Conservation (phyloP, 1,284 basidiomycete genomes). For the Vanrija humicola region DNA sequence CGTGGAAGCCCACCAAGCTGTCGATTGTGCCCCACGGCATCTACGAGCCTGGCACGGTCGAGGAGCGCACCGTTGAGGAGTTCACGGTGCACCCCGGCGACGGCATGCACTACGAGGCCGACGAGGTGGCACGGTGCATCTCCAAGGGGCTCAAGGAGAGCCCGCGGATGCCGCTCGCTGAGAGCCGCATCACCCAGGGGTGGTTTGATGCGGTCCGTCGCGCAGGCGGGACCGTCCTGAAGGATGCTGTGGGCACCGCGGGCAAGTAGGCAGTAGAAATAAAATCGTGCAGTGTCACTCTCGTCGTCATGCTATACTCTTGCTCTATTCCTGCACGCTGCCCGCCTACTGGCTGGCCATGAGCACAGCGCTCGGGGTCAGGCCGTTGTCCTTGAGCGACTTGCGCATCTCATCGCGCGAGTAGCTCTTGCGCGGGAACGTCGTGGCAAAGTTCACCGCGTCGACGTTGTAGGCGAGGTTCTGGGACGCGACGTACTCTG, state of each 20-base stretch:
- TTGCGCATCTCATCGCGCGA: conserved; percentile 41
- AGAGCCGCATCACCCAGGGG: conserved; percentile 71
- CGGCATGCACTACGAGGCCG: conserved; percentile 49
- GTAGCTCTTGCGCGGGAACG: conserved; percentile 67
- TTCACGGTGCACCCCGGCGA: conserved; percentile 55
- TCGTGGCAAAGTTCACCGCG: conserved; percentile 67
- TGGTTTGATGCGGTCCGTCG: conserved; percentile 71
- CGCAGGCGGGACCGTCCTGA: conserved; percentile 33
- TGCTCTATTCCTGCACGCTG: too few relatives aligned
- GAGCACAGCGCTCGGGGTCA: conserved; percentile 48
- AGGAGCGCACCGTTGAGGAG: conserved; percentile 50
- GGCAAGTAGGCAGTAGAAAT: conserved; percentile 14
- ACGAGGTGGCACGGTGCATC: conserved; percentile 74
- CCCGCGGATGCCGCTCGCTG: conserved; percentile 66
- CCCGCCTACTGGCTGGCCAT: conserved; percentile 25
- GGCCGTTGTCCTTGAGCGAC: conserved; percentile 46
- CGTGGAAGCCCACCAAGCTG: conserved; percentile 30
- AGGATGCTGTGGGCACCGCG: conserved; percentile 26
- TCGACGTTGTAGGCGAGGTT: conserved; percentile 65
- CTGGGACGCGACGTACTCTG: conserved; percentile 78
- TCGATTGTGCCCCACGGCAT: conserved; percentile 55
- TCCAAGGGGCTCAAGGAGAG: conserved; percentile 72
- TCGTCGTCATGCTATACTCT: too few relatives aligned
- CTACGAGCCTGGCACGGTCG: conserved; percentile 50
- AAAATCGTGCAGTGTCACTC: too few relatives aligned